These are phyloP conservation scores for Pichia membranifaciens DNA, from an alignment of 805 yeast species.

Conservation along the genomic window DNA sequence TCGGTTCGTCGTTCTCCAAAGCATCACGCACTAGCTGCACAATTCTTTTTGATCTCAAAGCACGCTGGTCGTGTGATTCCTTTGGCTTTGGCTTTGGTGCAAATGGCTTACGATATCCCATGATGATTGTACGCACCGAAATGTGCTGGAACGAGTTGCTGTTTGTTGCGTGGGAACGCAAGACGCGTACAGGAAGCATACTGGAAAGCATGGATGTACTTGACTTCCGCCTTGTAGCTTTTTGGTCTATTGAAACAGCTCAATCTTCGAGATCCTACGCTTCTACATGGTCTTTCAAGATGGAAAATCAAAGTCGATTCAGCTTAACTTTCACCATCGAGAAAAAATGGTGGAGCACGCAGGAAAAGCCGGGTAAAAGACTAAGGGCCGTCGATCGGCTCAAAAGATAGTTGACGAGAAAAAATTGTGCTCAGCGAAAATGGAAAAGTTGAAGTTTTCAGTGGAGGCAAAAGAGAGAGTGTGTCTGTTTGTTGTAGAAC, in stretches of 20 bases:
- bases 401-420: no score
- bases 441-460: no score
- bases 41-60: conserved; percentile 25
- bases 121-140: conserved; percentile 23
- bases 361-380: no score
- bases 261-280: no score
- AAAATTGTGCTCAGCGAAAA: no score
- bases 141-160: conserved; percentile 4
- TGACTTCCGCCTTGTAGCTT: background rate
- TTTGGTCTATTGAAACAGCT: background rate
- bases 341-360: no score
- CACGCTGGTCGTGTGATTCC: conserved; percentile 20
- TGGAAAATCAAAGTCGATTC: no score
- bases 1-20: conserved; percentile 61
- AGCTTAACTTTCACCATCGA: no score
- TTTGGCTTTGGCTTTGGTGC: conserved; percentile 21
- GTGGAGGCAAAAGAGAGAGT: no score
- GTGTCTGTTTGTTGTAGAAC: no score
- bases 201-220: background rate
- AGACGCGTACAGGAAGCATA: background rate
- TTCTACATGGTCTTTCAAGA: no score
- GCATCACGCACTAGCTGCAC: conserved; percentile 35
- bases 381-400: no score
- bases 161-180: background rate
- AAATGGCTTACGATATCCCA: conserved; percentile 28